phyloP scores from a whole-genome alignment of 2,329 filamentous ascomycete genomes.

The Talaromyces sp. region DNA sequence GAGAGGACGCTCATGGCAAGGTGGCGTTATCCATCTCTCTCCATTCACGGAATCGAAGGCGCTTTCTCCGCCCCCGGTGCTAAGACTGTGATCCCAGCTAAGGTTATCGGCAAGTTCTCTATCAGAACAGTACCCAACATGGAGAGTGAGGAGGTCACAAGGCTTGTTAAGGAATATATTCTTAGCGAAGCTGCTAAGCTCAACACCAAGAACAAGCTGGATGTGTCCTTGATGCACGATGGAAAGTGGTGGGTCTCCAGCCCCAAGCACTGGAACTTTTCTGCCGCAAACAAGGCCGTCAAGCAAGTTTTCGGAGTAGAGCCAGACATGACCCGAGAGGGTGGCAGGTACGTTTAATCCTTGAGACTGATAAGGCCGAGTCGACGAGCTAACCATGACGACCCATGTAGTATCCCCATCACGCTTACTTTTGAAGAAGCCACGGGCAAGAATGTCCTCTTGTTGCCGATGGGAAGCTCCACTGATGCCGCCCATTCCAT shows the following conservation, averaged over 20 bases:
- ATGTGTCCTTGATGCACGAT: slow-evolving; percentile 75
- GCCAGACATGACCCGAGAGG: slow-evolving; percentile 93
- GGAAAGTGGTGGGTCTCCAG: slow-evolving; percentile 99
- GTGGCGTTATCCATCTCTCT: slow-evolving; percentile 92
- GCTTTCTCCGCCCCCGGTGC: slow-evolving; percentile 89
- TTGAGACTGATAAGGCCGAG: not conserved
- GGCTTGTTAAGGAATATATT: slow-evolving; percentile 76
- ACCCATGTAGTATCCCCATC: slow-evolving; percentile 70
- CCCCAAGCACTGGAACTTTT: slow-evolving; percentile 98
- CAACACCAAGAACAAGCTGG: slow-evolving; percentile 84
- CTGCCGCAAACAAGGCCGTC: slow-evolving; percentile 89
- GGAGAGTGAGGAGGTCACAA: slow-evolving; percentile 86
- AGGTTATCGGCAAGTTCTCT: slow-evolving; percentile 96
- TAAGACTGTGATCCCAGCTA: slow-evolving; percentile 97
- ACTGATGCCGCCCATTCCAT: slow-evolving; percentile 96
- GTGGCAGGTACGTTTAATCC: slow-evolving; percentile 62
- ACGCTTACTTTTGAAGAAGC: slow-evolving; percentile 97
- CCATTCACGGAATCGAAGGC: slow-evolving; percentile 89
- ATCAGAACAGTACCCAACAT: slow-evolving; percentile 97
- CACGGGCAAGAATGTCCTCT: slow-evolving; percentile 92
- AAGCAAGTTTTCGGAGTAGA: slow-evolving; percentile 89
- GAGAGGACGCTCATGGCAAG: slow-evolving; percentile 90
- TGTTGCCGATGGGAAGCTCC: slow-evolving; percentile 94
- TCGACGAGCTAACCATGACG: slow-evolving; percentile 17
- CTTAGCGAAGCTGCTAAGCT: slow-evolving; percentile 81